Evolutionary conservation across 2,329 filamentous ascomycete genomes (phyloP), one percentile per base, ranked within the genome.

Genomic region (Xylariaceae sp.): DNA sequence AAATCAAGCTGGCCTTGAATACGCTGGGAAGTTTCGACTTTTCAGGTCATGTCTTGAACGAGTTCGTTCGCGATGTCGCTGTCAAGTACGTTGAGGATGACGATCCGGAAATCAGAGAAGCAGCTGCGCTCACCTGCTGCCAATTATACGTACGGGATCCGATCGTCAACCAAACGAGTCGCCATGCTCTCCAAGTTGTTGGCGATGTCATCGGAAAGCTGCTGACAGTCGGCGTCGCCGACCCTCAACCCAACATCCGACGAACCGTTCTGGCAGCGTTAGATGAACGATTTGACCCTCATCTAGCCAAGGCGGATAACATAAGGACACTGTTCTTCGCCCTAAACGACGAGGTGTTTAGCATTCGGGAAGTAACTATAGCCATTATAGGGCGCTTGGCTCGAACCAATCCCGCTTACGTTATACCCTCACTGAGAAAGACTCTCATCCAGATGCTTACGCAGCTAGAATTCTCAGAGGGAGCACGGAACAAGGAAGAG

Each of bases 11-110:
- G 55, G 94, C 94, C 3, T 81, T 99, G 13, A 92, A 96, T 69
- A 99, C 95, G 0, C 80, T 99, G 0, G 95, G 94, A n/a, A 97
- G 92, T 71, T 99, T 99, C 69, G 94, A 99, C 73, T 99, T 99
- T 70, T 88, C 82, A 57, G 86, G 90, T 1, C 92, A 97, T 70
- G 89, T 97, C 13, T 78, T 99, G 13, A 99, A 99, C 69, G 95
- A 99, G 72, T 99, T 99, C 67, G 94, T 99, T 34, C 89, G 94
- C 23, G 94, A 99, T 71, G 94, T 99, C 53, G 94, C 95, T 3
- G 95, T 99, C 71, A 94, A 93, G 73, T 99, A 97, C 68, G 93
- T 99, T 48, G 93, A 99, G 67, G 94, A 96, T 64, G 93, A 97
- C 67, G 95, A 96, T 68, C 83, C 91, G 0, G 90, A 95, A 65